A percentile compares a stretch with the other conserved stretches of the same genome.
Evolutionary conservation across 495 filamentous ascomycete genomes (phyloP).

Genomic region (Penicillium maclennaniae): DNA sequence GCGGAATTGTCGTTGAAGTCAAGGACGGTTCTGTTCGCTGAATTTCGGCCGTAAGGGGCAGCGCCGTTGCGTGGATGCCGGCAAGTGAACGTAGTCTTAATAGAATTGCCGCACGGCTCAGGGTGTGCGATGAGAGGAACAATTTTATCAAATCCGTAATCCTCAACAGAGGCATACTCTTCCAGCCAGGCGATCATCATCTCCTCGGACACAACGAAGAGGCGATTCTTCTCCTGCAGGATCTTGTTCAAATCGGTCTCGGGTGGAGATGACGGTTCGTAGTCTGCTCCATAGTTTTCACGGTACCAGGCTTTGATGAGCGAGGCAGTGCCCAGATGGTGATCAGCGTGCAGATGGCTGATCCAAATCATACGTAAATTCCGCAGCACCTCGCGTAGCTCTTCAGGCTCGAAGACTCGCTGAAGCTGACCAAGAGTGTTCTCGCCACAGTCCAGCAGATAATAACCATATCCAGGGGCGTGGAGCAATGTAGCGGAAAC

Average conservation of each 20-base stretch:
- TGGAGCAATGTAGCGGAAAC: constrained; percentile 83
- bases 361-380: constrained; percentile 89
- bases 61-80: constrained; percentile 29
- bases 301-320: constrained; percentile 76
- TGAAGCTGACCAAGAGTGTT: constrained; percentile 88
- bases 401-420: constrained; percentile 59
- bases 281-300: constrained; percentile 39
- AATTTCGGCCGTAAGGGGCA: constrained; percentile 22
- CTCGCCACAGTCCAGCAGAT: constrained; percentile 88
- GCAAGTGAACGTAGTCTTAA: constrained; percentile 28
- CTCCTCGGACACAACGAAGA: constrained; percentile 58
- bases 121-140: constrained; percentile 41
- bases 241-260: constrained; percentile 32
- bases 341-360: constrained; percentile 92
- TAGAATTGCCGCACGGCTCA: constrained; percentile 7
- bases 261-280: constrained; percentile 19
- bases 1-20: constrained; percentile 24
- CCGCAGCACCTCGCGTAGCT: constrained; percentile 64
- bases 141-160: constrained; percentile 64
- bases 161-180: constrained; percentile 75
- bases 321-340: constrained; percentile 79
- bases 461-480: constrained; percentile 77
- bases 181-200: constrained; percentile 68
- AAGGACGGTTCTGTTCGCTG: constrained; percentile 18
- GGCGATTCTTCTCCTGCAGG: constrained; percentile 45